Evolutionary conservation across 305 asterid genomes (phyloP).

Genomic region (Fraxinus sp.): DNA sequence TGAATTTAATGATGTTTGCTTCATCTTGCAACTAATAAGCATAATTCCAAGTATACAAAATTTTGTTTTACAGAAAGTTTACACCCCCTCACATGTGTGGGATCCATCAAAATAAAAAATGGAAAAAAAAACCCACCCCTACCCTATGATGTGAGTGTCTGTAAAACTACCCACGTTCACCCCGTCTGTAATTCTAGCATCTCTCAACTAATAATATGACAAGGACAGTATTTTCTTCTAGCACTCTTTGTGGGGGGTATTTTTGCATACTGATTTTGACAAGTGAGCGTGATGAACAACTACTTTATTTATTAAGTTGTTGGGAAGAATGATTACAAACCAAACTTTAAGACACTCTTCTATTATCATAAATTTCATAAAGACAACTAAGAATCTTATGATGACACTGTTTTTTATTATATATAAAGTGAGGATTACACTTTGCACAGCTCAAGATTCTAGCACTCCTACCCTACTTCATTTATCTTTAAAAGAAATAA

Average conservation of each 20-base stretch:
- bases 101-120: no score
- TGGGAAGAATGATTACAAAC: constrained; percentile 43
- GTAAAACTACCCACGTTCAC: no score
- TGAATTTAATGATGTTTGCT: constrained; percentile 5
- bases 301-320: constrained; percentile 33
- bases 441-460: background rate
- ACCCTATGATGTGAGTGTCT: no score
- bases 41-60: no score
- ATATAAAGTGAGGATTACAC: constrained; percentile 5
- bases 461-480: background rate
- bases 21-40: background rate
- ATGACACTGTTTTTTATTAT: background rate
- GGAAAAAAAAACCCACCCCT: no score
- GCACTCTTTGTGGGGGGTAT: background rate
- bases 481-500: background rate
- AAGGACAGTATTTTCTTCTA: background rate
- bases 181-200: no score
- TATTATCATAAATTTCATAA: constrained; percentile 19
- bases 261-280: background rate
- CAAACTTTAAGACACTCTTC: constrained; percentile 30
- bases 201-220: background rate
- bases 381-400: constrained; percentile 29
- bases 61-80: no score
- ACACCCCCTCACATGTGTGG: no score
- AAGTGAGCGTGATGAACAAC: background rate